Conservation (phyloP, 1,284 basidiomycete genomes). For the Phylloboletellus chloephorus region DNA sequence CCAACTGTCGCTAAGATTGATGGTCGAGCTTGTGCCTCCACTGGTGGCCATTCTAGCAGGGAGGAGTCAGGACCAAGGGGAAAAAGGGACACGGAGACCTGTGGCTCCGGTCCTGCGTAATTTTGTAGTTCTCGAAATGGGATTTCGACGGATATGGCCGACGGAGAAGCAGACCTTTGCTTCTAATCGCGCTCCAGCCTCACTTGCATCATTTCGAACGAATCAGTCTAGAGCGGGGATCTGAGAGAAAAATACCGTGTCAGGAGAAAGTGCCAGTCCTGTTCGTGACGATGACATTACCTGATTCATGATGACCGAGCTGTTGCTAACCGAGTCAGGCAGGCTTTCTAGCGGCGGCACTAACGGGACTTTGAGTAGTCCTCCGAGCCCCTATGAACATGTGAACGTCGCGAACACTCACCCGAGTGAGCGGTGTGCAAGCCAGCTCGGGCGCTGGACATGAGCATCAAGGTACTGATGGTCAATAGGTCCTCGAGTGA, state of each 20-base stretch:
- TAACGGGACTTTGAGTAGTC: not conserved
- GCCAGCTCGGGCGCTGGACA: too few relatives aligned
- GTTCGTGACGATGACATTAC: not conserved
- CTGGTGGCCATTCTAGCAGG: slow-evolving; percentile 12
- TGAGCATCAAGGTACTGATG: too few relatives aligned
- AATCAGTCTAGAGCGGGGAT: not conserved
- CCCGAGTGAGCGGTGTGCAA: too few relatives aligned
- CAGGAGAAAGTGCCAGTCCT: not conserved
- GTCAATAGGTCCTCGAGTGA: too few relatives aligned
- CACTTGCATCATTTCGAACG: not conserved
- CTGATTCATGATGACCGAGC: not conserved
- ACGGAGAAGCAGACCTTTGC: not conserved
- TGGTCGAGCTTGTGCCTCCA: not conserved
- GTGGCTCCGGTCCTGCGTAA: not conserved
- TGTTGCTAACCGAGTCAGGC: not conserved
- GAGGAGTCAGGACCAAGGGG: not conserved
- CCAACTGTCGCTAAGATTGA: slow-evolving; percentile 19
- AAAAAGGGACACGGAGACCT: not conserved
- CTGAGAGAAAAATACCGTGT: not conserved
- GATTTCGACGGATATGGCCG: slow-evolving; percentile 12
- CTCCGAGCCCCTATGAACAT: too few relatives aligned
- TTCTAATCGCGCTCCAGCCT: not conserved
- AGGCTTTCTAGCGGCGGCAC: not conserved
- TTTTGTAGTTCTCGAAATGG: slow-evolving; percentile 10
- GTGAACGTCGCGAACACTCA: too few relatives aligned